A percentile compares a stretch with the other conserved stretches of the same genome.
Conservation (phyloP, 2,329 filamentous ascomycete species). For the Claviceps sp. region DNA sequence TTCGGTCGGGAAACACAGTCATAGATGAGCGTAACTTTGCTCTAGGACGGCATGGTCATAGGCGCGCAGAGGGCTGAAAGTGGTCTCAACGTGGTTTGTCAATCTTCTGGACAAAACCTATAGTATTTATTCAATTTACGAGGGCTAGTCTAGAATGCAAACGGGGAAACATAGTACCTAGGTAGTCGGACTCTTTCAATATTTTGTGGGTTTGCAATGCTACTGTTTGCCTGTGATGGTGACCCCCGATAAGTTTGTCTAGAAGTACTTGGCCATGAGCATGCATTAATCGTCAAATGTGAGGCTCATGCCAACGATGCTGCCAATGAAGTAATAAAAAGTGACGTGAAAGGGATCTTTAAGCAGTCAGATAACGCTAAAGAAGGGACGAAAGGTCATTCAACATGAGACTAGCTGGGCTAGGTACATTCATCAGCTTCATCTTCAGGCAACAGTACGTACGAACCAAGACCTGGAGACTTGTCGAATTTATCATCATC, state of each 20-base stretch:
- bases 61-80: background rate
- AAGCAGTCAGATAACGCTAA: too few species aligned
- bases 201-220: constrained; percentile 3
- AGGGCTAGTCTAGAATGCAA: constrained; percentile 1
- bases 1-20: constrained; percentile 25
- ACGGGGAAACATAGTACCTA: constrained; percentile 1
- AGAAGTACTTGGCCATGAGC: background rate
- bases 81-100: background rate
- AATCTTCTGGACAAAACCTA: constrained; percentile 3
- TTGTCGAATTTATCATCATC: background rate
- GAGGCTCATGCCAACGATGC: background rate
- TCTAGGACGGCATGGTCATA: constrained; percentile 2
- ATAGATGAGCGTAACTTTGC: constrained; percentile 25
- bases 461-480: background rate
- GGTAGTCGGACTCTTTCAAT: constrained; percentile 1
- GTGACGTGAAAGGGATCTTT: too few species aligned
- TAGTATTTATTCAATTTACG: constrained; percentile 5
- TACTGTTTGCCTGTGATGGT: background rate
- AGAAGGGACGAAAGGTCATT: background rate
- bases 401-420: background rate
- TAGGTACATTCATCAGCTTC: background rate
- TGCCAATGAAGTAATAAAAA: background rate
- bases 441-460: background rate
- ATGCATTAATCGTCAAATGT: background rate
- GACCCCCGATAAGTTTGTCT: background rate